Evolutionary conservation across 2,329 filamentous ascomycete species (phyloP).

Genomic region (Hypoxylon sp.): DNA sequence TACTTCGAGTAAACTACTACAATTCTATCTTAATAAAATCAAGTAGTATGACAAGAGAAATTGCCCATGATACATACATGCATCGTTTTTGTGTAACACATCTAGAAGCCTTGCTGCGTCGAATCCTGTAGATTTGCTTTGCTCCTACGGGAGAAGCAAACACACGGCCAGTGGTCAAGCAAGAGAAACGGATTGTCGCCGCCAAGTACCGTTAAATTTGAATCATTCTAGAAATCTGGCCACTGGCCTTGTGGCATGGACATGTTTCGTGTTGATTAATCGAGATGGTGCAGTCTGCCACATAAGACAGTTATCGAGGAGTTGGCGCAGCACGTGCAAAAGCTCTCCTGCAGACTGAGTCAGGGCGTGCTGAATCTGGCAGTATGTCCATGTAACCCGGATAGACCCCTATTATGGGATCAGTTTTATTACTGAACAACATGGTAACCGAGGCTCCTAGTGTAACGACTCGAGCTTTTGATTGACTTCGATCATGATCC

Average conservation of each 20-base stretch:
- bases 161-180: not conserved
- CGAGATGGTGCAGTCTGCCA: constrained; percentile 19
- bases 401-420: not conserved
- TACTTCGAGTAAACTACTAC: not conserved
- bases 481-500: not conserved
- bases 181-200: not conserved
- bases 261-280: constrained; percentile 38
- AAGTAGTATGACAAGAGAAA: too few species aligned
- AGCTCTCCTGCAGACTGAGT: constrained; percentile 12
- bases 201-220: not conserved
- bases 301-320: constrained; percentile 20
- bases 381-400: constrained; percentile 2
- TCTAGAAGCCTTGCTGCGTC: constrained; percentile 31
- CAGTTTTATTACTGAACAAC: constrained; percentile 5
- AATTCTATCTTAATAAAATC: too few species aligned
- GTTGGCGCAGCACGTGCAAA: constrained; percentile 28
- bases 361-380: constrained; percentile 3
- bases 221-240: constrained; percentile 20
- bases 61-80: not conserved
- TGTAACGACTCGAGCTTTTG: not conserved
- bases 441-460: not conserved
- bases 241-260: constrained; percentile 11
- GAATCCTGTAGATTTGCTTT: constrained; percentile 14
- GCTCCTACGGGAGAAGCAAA: constrained; percentile 11
- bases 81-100: constrained; percentile 11